phyloP scores from a whole-genome alignment of 306 rosid species.

The Luffa acutangula region DNA sequence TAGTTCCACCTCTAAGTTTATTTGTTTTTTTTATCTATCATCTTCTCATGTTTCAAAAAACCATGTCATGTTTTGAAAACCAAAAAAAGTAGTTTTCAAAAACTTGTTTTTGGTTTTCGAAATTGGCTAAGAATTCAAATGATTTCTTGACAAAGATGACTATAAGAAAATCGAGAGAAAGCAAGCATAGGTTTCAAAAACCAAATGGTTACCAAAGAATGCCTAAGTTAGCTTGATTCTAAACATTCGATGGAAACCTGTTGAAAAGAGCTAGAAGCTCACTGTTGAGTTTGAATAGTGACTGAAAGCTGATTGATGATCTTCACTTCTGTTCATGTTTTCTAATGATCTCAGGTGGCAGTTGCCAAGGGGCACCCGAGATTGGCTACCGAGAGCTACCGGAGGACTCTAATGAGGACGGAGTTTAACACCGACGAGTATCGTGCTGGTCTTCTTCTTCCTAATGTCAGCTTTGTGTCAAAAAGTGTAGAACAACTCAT shows the following conservation, averaged over 20 bases:
- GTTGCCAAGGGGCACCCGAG: constrained; percentile 67
- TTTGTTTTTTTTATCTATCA: too few relatives aligned
- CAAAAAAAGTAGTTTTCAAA: too few relatives aligned
- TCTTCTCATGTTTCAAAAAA: too few relatives aligned
- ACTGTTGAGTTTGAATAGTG: not conserved
- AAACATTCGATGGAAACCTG: not conserved
- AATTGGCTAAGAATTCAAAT: too few relatives aligned
- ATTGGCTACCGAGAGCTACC: constrained; percentile 44
- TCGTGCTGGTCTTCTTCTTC: constrained; percentile 52
- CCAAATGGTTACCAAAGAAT: too few relatives aligned
- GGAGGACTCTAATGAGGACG: constrained; percentile 28
- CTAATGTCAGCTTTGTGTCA: constrained; percentile 34
- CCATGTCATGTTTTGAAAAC: too few relatives aligned
- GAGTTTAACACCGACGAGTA: constrained; percentile 47
- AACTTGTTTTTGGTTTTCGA: too few relatives aligned
- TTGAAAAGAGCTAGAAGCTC: not conserved
- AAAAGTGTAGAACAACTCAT: constrained; percentile 48
- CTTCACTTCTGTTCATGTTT: not conserved
- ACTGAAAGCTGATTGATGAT: not conserved
- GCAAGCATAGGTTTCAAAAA: too few relatives aligned
- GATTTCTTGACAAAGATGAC: too few relatives aligned
- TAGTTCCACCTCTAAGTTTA: too few relatives aligned
- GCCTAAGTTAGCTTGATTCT: not conserved
- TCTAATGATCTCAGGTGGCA: constrained; percentile 32
- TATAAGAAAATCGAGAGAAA: too few relatives aligned